Conservation (phyloP, 2,329 filamentous ascomycete genomes). For the Drechslerella stenobrocha region DNA sequence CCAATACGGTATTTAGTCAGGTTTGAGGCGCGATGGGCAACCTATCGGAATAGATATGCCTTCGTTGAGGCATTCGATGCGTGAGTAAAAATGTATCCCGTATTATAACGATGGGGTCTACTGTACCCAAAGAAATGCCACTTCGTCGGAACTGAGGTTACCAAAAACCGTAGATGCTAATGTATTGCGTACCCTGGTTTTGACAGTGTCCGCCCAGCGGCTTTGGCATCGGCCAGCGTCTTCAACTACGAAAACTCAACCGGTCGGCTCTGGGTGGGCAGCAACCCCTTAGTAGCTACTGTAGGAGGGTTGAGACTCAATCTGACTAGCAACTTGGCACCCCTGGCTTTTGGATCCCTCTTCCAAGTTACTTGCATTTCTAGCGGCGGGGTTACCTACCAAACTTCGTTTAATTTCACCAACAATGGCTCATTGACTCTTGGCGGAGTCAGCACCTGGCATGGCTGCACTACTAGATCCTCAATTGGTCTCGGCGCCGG, state of each 20-base stretch:
- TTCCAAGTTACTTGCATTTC: slow-evolving; percentile 12
- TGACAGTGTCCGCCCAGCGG: slow-evolving; percentile 18
- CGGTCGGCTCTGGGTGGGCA: slow-evolving; percentile 25
- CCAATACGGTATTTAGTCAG: slow-evolving; percentile 10
- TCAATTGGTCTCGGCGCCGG: slow-evolving; percentile 23
- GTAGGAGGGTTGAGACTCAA: slow-evolving; percentile 23
- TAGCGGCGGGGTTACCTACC: slow-evolving; percentile 21
- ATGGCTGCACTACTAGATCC: slow-evolving; percentile 25
- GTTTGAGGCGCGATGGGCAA: slow-evolving; percentile 30
- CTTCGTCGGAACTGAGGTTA: no score
- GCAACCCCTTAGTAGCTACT: slow-evolving; percentile 2
- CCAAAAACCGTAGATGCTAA: no score
- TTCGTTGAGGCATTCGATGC: slow-evolving; percentile 21
- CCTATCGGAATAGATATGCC: slow-evolving; percentile 36
- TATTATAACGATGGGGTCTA: no score
- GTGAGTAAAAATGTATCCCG: slow-evolving; percentile 8
- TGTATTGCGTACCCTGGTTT: no score
- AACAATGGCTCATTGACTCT: slow-evolving; percentile 13
- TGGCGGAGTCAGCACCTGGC: slow-evolving; percentile 18
- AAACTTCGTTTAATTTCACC: slow-evolving; percentile 27
- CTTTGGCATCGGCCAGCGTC: slow-evolving; percentile 5
- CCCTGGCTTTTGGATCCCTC: slow-evolving; percentile 28
- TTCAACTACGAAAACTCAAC: slow-evolving; percentile 38
- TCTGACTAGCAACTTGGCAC: slow-evolving; percentile 30
- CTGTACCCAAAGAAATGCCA: no score